A percentile compares a stretch with the other conserved stretches of the same genome.
These are phyloP conservation scores for Serendipita sp. DNA, from an alignment of 768 basidiomycete genomes.

Conservation along the genomic window DNA sequence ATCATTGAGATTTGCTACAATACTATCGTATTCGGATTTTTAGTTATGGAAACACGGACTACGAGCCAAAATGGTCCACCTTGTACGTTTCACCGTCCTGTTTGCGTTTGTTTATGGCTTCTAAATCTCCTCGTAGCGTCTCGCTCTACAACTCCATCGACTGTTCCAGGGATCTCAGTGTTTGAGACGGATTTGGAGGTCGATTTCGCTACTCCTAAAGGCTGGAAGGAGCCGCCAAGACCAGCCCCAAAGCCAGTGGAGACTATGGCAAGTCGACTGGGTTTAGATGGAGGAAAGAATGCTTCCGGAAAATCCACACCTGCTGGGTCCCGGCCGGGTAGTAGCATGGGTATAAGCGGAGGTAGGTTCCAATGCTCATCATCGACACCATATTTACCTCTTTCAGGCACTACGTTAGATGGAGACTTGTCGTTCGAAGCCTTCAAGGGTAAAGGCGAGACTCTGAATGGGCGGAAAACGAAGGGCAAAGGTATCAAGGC, in stretches of 20 bases:
- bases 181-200: conserved; percentile 96
- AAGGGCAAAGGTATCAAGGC: conserved; percentile 73
- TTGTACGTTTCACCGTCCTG: background rate
- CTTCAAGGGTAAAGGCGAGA: conserved; percentile 92
- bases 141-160: conserved; percentile 26
- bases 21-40: conserved; percentile 81
- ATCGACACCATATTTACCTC: background rate
- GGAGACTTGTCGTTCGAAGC: conserved; percentile 35
- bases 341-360: background rate
- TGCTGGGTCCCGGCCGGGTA: background rate
- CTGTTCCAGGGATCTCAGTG: conserved; percentile 73
- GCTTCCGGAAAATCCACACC: background rate
- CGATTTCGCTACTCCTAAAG: conserved; percentile 76
- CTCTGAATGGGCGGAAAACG: conserved; percentile 75
- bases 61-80: background rate
- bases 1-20: conserved; percentile 99
- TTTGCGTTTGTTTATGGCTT: background rate
- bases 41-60: conserved; percentile 75
- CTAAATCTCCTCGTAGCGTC: background rate
- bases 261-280: conserved; percentile 68
- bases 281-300: conserved; percentile 7
- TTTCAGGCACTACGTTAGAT: too few species aligned
- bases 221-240: conserved; percentile 83
- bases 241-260: conserved; percentile 62
- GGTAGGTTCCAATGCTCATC: background rate